Conservation (phyloP, 2,329 filamentous ascomycete genomes). For the Botrytis aclada region DNA sequence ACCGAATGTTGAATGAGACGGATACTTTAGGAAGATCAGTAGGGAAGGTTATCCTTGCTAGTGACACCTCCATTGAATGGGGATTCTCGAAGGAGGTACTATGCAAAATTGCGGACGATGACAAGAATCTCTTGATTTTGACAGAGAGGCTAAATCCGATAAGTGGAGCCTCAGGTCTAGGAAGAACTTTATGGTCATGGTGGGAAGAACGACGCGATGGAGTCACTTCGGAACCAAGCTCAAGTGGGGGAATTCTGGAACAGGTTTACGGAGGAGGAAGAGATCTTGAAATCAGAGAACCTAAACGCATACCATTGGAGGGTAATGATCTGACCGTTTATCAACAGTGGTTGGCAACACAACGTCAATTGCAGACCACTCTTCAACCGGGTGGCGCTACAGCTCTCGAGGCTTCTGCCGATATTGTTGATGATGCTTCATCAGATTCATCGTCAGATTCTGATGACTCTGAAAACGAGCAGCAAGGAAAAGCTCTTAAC, state of each 20-base stretch:
- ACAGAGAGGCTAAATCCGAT: slow-evolving; percentile 65
- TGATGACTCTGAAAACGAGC: slow-evolving; percentile 84
- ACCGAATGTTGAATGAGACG: slow-evolving; percentile 56
- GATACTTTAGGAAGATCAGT: slow-evolving; percentile 44
- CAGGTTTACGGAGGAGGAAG: slow-evolving; percentile 64
- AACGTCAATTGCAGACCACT: slow-evolving; percentile 81
- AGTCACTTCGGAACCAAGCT: slow-evolving; percentile 54
- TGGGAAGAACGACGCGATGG: slow-evolving; percentile 68
- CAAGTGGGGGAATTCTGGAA: slow-evolving; percentile 57
- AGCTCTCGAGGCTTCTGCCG: slow-evolving; percentile 65
- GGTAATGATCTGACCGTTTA: slow-evolving; percentile 77
- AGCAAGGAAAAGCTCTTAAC: slow-evolving; percentile 88
- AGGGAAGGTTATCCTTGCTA: slow-evolving; percentile 81
- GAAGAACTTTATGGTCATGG: slow-evolving; percentile 74
- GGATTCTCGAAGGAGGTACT: slow-evolving; percentile 85
- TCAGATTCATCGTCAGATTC: slow-evolving; percentile 83
- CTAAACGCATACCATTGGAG: slow-evolving; percentile 63
- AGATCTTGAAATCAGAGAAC: slow-evolving; percentile 58
- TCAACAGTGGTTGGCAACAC: slow-evolving; percentile 87
- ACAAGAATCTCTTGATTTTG: slow-evolving; percentile 79
- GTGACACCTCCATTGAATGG: slow-evolving; percentile 88
- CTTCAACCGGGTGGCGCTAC: slow-evolving; percentile 67
- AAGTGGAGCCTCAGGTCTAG: slow-evolving; percentile 46
- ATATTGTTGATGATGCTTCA: slow-evolving; percentile 77
- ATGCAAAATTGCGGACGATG: slow-evolving; percentile 68